Evolutionary conservation across 768 basidiomycete genomes (phyloP), one percentile per base, ranked within the genome.

Genomic region (Rhodotorula kratochvilovae): DNA sequence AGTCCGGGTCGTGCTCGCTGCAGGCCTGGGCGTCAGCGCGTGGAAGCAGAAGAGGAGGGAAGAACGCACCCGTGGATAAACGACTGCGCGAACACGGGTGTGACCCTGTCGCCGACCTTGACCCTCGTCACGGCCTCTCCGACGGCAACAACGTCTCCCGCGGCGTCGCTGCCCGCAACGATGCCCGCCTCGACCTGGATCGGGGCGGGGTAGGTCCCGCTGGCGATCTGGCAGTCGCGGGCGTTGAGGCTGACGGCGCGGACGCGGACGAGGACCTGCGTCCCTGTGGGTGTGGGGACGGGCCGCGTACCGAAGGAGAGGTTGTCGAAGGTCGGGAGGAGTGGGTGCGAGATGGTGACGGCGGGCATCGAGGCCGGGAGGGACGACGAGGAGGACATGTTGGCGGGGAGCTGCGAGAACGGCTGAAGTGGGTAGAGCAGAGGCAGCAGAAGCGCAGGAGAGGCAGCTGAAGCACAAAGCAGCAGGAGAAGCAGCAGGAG

Each of bases 171-270:
- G 12, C 63, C 63, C 15, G 72, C 56, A 2, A 73, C 61, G 54
- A 73, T 67, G 7, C 65, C 65, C 1, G 55, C 53, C 25, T 43
- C 15, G 16, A 73, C 66, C 35, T 68, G 67, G 39, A 68, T 66
- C 46, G 72, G 72, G n/a, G 71, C 71, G 2, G 71, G 71, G 63
- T 72, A 72, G 27, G 63, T 64, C 10, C 66, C 66, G 39, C 27
- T 33, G 1, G 76, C 78, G 48, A 80, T 80, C 61, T 80, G 80
- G 17, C 77, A 61, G 63, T 80, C 80, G 54, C 80, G 55, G 10
- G 80, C 79, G 66, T 79, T 80, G 29, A 80, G 64, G 7, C 76
- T 76, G 36, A 80, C 73, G n/a, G 70, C 76, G 36, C 56, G 61
- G 76, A 80, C 78, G 53, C 76, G 75, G 71, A 80, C 70, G 21